Percentiles rank a stretch among this genome's conserved stretches.
Evolutionary conservation across 2,329 filamentous ascomycete species (phyloP).

Genomic region (Beauveria sp.): DNA sequence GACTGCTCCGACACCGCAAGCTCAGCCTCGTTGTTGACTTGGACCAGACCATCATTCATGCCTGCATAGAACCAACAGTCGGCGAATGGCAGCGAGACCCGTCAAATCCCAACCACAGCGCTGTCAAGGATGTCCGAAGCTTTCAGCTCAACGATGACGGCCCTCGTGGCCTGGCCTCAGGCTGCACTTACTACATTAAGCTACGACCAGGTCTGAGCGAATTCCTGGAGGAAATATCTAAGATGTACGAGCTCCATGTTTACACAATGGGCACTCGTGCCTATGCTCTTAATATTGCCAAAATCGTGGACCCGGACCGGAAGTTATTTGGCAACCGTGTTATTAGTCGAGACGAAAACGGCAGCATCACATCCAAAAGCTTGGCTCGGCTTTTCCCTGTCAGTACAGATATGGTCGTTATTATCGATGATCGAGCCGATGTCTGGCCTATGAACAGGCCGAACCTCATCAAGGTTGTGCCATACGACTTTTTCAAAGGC

Average conservation of each 20-base stretch:
- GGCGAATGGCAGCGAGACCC: slow-evolving; percentile 91
- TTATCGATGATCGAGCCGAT: slow-evolving; percentile 94
- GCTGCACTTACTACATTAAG: slow-evolving; percentile 98
- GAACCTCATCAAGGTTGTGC: slow-evolving; percentile 89
- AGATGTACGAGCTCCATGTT: slow-evolving; percentile 89
- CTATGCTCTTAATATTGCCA: slow-evolving; percentile 88
- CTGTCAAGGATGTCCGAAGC: slow-evolving; percentile 77
- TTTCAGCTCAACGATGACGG: slow-evolving; percentile 89
- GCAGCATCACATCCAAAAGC: slow-evolving; percentile 84
- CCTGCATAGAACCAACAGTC: slow-evolving; percentile 91
- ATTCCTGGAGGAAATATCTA: slow-evolving; percentile 71
- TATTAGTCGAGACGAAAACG: slow-evolving; percentile 94
- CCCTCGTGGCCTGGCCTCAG: slow-evolving; percentile 56
- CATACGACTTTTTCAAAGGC: slow-evolving; percentile 96
- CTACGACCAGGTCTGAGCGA: slow-evolving; percentile 77
- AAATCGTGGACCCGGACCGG: slow-evolving; percentile 83
- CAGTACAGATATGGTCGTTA: slow-evolving; percentile 97
- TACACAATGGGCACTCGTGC: slow-evolving; percentile 98
- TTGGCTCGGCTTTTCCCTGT: slow-evolving; percentile 88
- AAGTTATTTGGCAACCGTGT: slow-evolving; percentile 91
- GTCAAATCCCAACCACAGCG: slow-evolving; percentile 81
- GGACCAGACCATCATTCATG: slow-evolving; percentile 97
- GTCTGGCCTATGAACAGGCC: slow-evolving; percentile 88
- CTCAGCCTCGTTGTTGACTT: slow-evolving; percentile 92
- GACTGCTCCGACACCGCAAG: slow-evolving; percentile 72